Base-by-base conservation (phyloP, 331 rosid genomes). In the Saraca asoca region DNA sequence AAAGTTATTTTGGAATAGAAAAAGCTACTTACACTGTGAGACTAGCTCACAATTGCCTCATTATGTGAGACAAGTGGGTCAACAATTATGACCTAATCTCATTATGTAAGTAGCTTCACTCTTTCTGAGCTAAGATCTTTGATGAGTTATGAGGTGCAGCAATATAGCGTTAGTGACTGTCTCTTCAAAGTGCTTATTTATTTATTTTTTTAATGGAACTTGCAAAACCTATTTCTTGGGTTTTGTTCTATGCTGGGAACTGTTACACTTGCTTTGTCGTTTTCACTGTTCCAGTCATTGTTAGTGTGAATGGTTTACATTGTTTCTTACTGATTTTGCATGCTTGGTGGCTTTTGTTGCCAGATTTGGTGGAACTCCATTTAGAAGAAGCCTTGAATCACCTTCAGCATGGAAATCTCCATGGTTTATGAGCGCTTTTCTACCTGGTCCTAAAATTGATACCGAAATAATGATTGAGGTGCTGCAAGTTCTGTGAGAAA, bases 331-430 rank as follows among this genome's bases (percentile, higher is more conserved):
- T 7, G 31, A 37, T 66, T 3, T 24, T 66, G 73, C 72, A 66
- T 51, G 52, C 52, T 79, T 75, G 3, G 44, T 62, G 79, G 66
- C 77, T 37, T 77, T 68, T 77, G 66, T 66, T 72, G 62, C 42
- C 51, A 94, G 99, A 70, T 90, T 90, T 55, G 85, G 87, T 12
- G 88, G 79, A 73, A 90, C 97, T 46, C 96, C 96, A 6, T 90
- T 77, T 75, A 84, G 81, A 78, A 82, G 96, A 82, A 87, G 98
- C 82, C 74, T 89, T 0, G 98, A 92, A 69, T 92, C 98, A 38
- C 98, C 98, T 74, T 87, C 96, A 0, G 91, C 95, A 38, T 91
- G 96, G 98, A 91, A 83, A 69, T 93, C 98, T 12, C 98, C 98
- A 9, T 86, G 96, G 98, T 83, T 90, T 52, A 24, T 90, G 59